Evolutionary conservation across 768 basidiomycete species (phyloP), one percentile per base, ranked within the genome.

Genomic region (Trametes sanguinea): DNA sequence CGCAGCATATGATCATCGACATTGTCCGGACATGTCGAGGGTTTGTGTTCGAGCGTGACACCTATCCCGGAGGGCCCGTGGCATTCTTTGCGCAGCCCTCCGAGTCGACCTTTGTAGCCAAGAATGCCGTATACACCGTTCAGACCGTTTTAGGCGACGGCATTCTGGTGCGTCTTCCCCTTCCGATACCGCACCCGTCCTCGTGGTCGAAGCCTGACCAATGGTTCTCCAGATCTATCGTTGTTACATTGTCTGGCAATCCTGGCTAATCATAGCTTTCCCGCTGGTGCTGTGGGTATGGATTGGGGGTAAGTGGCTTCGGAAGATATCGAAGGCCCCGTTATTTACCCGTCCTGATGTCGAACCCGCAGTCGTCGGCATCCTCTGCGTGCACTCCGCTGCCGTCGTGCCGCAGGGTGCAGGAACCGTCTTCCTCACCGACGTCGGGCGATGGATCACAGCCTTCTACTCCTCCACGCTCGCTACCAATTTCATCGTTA

Each of bases 131-230:
- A 16, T 74, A 71, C n/a, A 40, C 32, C 22, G 51, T 64, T 17
- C 72, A 75, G 40, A 73, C 73, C 4, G 51, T 75, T 0, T 45
- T 74, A 5, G 74, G 74, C 2, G 73, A 75, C 30, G 62, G 66
- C 10, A 68, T 75, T 8, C 55, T 75, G 6, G 74, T 75, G 51
- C 11, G 68, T 43, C 5, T 43, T n/a, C 5, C 14, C 14, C 44
- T n/a, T 51, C 32, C 47, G 44, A 39, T 39, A 7, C 39, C 39
- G 13, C 39, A 8, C 39, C 13, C 8, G 39, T 39, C 39, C 17
- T 14, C 14, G 29, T 50, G 9, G 40, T 30, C 30, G 7, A 39
- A 39, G 39, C 39, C 39, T 37, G 11, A 37, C 35, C 6, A 11
- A 11, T 37, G 6, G 22, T 27, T 10, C 30, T 48, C 11, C 27